These are phyloP conservation scores for Neurospora sp. DNA, from an alignment of 2,329 filamentous ascomycete species.

Conservation along the genomic window DNA sequence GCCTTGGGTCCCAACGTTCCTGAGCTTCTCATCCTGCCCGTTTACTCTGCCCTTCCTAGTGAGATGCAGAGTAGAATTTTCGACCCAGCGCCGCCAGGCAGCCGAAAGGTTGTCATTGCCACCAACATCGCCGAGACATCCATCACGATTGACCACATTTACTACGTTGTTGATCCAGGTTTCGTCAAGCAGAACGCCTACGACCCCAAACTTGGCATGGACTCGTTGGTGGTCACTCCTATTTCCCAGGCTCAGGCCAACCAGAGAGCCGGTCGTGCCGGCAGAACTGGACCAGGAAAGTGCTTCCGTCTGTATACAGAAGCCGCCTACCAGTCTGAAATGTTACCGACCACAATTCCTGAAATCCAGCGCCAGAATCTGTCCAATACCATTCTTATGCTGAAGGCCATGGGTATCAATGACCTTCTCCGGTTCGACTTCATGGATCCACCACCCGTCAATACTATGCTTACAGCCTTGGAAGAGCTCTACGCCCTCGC, in stretches of 20 bases:
- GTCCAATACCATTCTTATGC: conserved; percentile 86
- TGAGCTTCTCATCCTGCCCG: conserved; percentile 83
- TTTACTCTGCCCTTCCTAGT: conserved; percentile 88
- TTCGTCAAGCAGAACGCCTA: conserved; percentile 98
- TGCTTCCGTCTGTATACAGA: conserved; percentile 95
- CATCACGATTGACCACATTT: conserved; percentile 95
- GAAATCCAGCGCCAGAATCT: conserved; percentile 95
- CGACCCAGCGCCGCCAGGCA: conserved; percentile 78
- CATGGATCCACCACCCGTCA: conserved; percentile 95
- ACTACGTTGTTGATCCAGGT: conserved; percentile 92
- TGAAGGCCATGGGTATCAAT: conserved; percentile 99
- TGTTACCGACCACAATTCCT: conserved; percentile 91
- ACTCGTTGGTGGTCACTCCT: conserved; percentile 87
- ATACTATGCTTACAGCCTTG: conserved; percentile 92
- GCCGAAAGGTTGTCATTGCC: conserved; percentile 89
- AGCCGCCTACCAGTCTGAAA: conserved; percentile 89
- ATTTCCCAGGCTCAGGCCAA: conserved; percentile 96
- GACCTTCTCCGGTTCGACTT: conserved; percentile 96
- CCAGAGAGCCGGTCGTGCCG: conserved; percentile 84
- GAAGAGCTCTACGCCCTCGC: conserved; percentile 91
- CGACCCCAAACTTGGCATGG: conserved; percentile 95
- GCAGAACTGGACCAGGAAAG: conserved; percentile 89
- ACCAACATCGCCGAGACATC: conserved; percentile 98
- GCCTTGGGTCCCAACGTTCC: conserved; percentile 83
- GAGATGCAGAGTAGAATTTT: conserved; percentile 95